Percentiles rank a stretch among this genome's conserved stretches.
Conservation (phyloP, 257 asterid genomes). For the Gentiana dahurica region DNA sequence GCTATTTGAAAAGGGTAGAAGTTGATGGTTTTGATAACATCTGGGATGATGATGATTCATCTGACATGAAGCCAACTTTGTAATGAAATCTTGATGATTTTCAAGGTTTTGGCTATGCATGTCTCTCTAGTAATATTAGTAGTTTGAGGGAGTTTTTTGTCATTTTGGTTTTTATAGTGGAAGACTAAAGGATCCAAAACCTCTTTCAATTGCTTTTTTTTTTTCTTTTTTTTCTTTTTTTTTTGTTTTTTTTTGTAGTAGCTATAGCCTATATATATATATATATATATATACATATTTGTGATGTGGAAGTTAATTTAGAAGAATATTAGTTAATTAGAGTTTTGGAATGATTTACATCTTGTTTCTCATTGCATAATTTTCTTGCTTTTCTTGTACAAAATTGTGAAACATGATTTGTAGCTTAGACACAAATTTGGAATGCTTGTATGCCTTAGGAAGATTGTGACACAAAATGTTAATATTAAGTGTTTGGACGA, state of each 20-base stretch:
- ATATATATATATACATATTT: neutral
- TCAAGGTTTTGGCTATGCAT: neutral
- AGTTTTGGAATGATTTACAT: neutral
- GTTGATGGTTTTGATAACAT: constrained; percentile 19
- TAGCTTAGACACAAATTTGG: no score
- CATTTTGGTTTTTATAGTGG: no score
- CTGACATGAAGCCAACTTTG: constrained; percentile 50
- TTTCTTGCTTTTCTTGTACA: neutral
- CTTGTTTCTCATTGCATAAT: neutral
- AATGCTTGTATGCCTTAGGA: no score
- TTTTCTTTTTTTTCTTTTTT: no score
- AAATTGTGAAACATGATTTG: no score
- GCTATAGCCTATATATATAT: no score
- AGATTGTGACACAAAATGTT: no score
- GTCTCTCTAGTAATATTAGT: constrained; percentile 1
- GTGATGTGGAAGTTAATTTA: no score
- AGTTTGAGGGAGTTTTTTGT: constrained; percentile 6
- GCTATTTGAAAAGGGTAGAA: constrained; percentile 37
- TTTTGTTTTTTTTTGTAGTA: no score
- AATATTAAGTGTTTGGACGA: no score
- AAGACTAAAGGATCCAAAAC: no score
- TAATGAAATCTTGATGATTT: neutral
- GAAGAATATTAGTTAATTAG: no score
- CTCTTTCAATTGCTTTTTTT: neutral
- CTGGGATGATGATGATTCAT: constrained; percentile 52